A percentile compares a stretch with the other conserved stretches of the same genome.
These are phyloP conservation scores for Podila minutissima DNA, from an alignment of 192 early-diverging fungal species.

Conservation along the genomic window DNA sequence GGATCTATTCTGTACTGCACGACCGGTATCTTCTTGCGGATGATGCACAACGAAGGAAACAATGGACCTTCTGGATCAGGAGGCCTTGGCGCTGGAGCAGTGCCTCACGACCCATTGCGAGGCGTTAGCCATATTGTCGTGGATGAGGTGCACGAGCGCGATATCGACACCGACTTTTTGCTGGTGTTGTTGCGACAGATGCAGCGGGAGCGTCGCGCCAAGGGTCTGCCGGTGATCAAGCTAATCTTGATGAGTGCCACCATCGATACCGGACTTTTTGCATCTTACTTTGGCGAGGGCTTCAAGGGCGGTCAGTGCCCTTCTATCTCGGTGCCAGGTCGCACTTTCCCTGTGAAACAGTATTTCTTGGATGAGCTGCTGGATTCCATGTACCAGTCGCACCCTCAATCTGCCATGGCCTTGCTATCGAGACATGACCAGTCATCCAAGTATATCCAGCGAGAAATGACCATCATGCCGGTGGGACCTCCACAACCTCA, in stretches of 20 bases:
- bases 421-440: constrained; percentile 44
- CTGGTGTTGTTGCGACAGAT: constrained; percentile 55
- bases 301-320: constrained; percentile 60
- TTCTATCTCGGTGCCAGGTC: constrained; percentile 65
- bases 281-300: constrained; percentile 58
- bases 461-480: constrained; percentile 49
- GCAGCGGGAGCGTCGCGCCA: constrained; percentile 56
- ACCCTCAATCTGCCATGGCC: constrained; percentile 19
- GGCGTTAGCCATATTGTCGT: constrained; percentile 67
- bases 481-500: constrained; percentile 24
- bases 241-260: constrained; percentile 66
- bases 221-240: constrained; percentile 52
- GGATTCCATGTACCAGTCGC: constrained; percentile 26
- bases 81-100: constrained; percentile 15
- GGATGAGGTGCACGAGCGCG: constrained; percentile 65
- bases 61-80: constrained; percentile 2
- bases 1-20: constrained; percentile 69
- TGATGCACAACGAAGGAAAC: constrained; percentile 57
- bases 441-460: constrained; percentile 53
- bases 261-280: constrained; percentile 59
- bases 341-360: constrained; percentile 68
- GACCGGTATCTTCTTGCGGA: constrained; percentile 73
- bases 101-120: constrained; percentile 58
- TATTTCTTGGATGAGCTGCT: constrained; percentile 68
- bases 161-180: constrained; percentile 59